phyloP scores from a whole-genome alignment of 805 yeast species.

The Ogataea pignaliae region DNA sequence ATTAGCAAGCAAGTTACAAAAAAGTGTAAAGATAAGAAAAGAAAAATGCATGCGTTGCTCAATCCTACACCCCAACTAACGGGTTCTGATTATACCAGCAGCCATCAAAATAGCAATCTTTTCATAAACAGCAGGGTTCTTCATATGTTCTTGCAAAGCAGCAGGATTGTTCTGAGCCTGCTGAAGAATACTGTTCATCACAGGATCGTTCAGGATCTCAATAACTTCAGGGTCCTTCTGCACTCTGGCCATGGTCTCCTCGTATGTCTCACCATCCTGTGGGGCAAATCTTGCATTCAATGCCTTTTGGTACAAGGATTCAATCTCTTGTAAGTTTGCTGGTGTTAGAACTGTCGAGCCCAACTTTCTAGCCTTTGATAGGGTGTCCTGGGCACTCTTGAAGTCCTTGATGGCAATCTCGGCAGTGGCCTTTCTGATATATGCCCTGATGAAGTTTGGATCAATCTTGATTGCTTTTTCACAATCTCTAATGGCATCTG shows the following conservation, averaged over 20 bases:
- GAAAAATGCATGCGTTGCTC: too few species aligned
- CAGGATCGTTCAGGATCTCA: constrained; percentile 85
- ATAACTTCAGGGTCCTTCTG: constrained; percentile 93
- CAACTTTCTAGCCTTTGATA: constrained; percentile 69
- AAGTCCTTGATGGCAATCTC: constrained; percentile 87
- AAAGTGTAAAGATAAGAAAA: too few species aligned
- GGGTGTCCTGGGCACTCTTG: constrained; percentile 74
- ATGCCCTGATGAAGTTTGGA: constrained; percentile 88
- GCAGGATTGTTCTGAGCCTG: constrained; percentile 97
- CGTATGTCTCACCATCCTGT: constrained; percentile 85
- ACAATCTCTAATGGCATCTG: constrained; percentile 92
- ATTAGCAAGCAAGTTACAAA: too few species aligned
- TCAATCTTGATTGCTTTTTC: constrained; percentile 84
- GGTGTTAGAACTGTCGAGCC: constrained; percentile 62
- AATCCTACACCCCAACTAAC: constrained; percentile 33
- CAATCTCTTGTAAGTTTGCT: constrained; percentile 65
- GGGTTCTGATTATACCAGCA: constrained; percentile 93
- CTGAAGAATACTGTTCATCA: constrained; percentile 89
- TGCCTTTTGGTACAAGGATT: constrained; percentile 75
- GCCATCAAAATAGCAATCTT: constrained; percentile 89
- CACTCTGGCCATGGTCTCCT: constrained; percentile 88
- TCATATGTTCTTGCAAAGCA: constrained; percentile 96
- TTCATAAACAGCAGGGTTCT: constrained; percentile 85
- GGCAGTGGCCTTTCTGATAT: constrained; percentile 94
- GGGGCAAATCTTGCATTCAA: constrained; percentile 74